Base-by-base conservation (phyloP, 495 filamentous ascomycete genomes). In the Tricharina praecox region DNA sequence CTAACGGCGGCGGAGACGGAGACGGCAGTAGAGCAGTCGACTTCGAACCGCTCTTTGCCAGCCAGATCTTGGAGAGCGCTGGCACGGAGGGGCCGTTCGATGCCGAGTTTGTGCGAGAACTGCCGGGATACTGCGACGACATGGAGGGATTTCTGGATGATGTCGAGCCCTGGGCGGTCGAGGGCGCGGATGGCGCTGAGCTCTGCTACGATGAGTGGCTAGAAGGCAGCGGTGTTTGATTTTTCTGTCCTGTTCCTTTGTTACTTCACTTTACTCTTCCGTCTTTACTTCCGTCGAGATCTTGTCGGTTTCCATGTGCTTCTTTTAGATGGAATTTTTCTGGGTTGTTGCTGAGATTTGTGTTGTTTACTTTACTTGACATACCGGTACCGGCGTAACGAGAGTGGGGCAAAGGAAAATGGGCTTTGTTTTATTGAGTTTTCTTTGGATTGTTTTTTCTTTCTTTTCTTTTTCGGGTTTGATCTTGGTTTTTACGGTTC, bases 131-230 rank as follows among this genome's bases (percentile, higher is more conserved):
- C 40, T 42, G 53, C 19, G 56, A 60, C 46, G 50, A 40, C 13
- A 60, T 59, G 49, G 50, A 55, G 34, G 56, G 52, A 16, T 60
- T 59, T 40, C 20, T 57, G 18, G 56, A 60, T 35, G 55, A 52
- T 23, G 45, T 52, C 35, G 56, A 60, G 4, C 45, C 52, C 3
- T 60, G 56, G 56, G 48, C 20, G 5, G 47, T 54, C 25, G 35
- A 48, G 23, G 11, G 35, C 10, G 39, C 45, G 21, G 43, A 46
- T 16, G 33, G 56, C 3, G 53, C 56, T 11, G 45, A 58, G 35
- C 46, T 60, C n/a, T 16, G 53, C 28, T 60, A 60, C 45, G 57
- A 60, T 44, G 57, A 60, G 37, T 60, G 56, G 57, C 25, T 60
- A 4, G 56, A 60, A 18, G 15, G 37, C 7, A 9, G 2, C 15